phyloP scores from a whole-genome alignment of 306 rosid genomes.

The Vigna unguiculata region DNA sequence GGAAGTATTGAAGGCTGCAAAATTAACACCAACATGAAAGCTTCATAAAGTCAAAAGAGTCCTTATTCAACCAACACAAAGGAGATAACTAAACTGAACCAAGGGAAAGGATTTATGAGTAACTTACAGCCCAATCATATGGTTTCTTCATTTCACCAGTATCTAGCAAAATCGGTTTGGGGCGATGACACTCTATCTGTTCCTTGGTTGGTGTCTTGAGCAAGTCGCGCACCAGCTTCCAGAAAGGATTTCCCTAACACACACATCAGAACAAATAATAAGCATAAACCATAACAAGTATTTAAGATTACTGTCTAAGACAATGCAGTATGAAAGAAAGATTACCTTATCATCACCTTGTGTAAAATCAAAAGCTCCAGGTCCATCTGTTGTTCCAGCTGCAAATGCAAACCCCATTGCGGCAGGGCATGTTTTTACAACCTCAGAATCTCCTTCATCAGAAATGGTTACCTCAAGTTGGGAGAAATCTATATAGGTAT shows the following conservation, averaged over 20 bases:
- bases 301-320: conserved; percentile 24
- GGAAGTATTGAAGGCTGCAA: conserved; percentile 98
- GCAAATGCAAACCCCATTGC: conserved; percentile 97
- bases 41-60: conserved; percentile 10
- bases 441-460: conserved; percentile 59
- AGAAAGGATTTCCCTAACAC: conserved; percentile 82
- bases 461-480: conserved; percentile 69
- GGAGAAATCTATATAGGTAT: conserved; percentile 80
- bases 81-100: conserved; percentile 26
- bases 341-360: conserved; percentile 92
- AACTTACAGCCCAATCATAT: conserved; percentile 97
- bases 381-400: conserved; percentile 98
- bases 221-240: conserved; percentile 77
- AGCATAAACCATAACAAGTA: conserved; percentile 31
- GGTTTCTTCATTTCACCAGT: conserved; percentile 92
- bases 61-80: not conserved
- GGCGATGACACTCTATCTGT: conserved; percentile 79
- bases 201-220: conserved; percentile 72
- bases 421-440: conserved; percentile 87
- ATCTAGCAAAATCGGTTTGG: conserved; percentile 95
- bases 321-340: conserved; percentile 14
- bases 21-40: conserved; percentile 30
- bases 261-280: conserved; percentile 42
- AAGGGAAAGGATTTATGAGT: conserved; percentile 26
- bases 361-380: conserved; percentile 91